Base-by-base conservation (phyloP, 345 rosid genomes). In the Sapria himalayana region DNA sequence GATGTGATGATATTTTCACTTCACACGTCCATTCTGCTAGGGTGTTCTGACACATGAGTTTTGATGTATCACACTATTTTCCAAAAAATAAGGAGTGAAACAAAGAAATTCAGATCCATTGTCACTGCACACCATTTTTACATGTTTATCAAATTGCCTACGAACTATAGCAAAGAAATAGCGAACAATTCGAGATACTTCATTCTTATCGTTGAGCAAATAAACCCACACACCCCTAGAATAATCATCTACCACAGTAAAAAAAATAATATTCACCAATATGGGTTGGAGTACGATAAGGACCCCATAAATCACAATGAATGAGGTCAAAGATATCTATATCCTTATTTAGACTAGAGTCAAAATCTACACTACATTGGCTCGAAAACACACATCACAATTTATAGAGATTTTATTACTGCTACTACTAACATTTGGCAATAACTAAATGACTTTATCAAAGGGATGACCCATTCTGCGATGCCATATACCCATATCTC, bases 21-120 rank as follows among this genome's bases (percentile, higher is more conserved):
- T 33, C 5, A 37, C 46, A 0, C 33, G 0, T 14, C 53, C 37
- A 46, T 54, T 46, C 11, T 54, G 22, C 33, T 54, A 42, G 10
- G 42, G 53, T 3, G 52, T 54, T 0, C 25, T 36, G 0, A 23
- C 41, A 24, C 42, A 54, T 7, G 53, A 39, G 10, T 52, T 46
- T 25, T 47, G 13, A 40, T 20, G 35, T 4, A 39, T 1, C 7
- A 55, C 41, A 0, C 55, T 50, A 19, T 34, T 31, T 3, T 19
- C 19, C 7, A 0, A 3, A 25, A 55, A 55, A 18, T 22, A 39
- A 21, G 14, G 5, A 2, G 4, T 3, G 16, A 48, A 2, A 10
- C 15, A 41, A 0, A 3, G 4, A n/a, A 40, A 55, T 17, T 42
- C 34, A 9, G 20, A 41, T 0, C 27, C 49, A 32, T 51, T 48